Evolutionary conservation across 345 rosid genomes (phyloP), one percentile per base, ranked within the genome.

Genomic region (Camelina sativa): DNA sequence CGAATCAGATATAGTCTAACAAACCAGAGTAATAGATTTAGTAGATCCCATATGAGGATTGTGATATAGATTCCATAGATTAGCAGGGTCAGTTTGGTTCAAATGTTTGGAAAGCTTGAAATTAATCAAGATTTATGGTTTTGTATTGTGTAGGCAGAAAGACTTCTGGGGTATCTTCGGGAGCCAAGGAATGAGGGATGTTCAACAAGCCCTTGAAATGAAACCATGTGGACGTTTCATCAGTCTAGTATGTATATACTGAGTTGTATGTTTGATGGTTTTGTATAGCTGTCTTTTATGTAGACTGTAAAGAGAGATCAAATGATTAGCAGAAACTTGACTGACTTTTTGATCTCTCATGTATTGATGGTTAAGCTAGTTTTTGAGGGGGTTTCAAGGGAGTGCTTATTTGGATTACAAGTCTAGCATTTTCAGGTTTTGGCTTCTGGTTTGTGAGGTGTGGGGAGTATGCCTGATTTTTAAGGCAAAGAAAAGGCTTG

Each of bases 131-230:
- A 23, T 52, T 43, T 13, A 35, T 62, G 1, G 20, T 28, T 67
- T 56, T 78, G 1, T 11, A 22, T 54, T 34, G 30, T 81, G 85
- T 89, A 95, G 99, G 99, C 99, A 37, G 99, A 92, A 81, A 92
- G 80, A 13, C 97, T 91, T 25, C 87, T 91, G 56, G 85, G 83
- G 53, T 87, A 91, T 82, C 84, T 91, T 62, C 73, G 96, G 75
- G 96, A 85, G 74, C 87, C 89, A 38, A 83, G 96, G 67, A 85
- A 85, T 46, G 89, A 87, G 57, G 85, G 88, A 40, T 78, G 86
- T 0, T 81, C 88, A 22, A 80, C 88, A 40, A 87, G 80, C 79
- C 89, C 90, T 61, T 87, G 68, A 84, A 43, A 16, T 58, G 59
- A 56, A 54, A 54, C 71, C 34, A 35, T 53, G 48, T 34, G 47